A percentile compares a stretch with the other conserved stretches of the same genome.
Conservation (phyloP, 2,329 filamentous ascomycete species). For the Diaporthe batatas region DNA sequence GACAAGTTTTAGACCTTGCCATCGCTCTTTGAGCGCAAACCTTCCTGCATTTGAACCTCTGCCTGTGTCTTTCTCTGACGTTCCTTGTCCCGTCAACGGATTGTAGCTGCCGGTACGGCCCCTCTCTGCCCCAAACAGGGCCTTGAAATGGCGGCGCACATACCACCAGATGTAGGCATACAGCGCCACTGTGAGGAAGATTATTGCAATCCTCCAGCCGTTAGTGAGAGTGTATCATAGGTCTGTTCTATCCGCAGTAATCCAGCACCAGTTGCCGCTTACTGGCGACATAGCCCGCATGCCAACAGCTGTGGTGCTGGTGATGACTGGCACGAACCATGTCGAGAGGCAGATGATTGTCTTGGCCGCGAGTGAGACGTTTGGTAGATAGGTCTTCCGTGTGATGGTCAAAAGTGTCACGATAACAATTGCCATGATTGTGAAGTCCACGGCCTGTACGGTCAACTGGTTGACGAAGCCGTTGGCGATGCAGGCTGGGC, state of each 20-base stretch:
- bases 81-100: background rate
- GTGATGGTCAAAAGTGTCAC: slow-evolving; percentile 45
- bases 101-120: background rate
- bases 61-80: background rate
- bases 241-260: slow-evolving; percentile 51
- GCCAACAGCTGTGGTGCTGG: slow-evolving; percentile 50
- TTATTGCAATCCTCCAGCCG: slow-evolving; percentile 60
- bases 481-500: slow-evolving; percentile 55
- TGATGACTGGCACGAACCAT: slow-evolving; percentile 57
- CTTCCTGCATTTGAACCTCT: no score
- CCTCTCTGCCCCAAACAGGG: slow-evolving; percentile 13
- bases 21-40: no score
- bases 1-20: no score
- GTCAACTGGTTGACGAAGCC: slow-evolving; percentile 60
- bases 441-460: slow-evolving; percentile 58
- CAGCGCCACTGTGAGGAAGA: slow-evolving; percentile 55
- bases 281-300: slow-evolving; percentile 51
- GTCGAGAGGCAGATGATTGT: slow-evolving; percentile 53
- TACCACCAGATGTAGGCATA: slow-evolving; percentile 58
- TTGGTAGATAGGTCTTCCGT: slow-evolving; percentile 50
- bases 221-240: slow-evolving; percentile 59
- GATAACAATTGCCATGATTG: slow-evolving; percentile 59
- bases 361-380: slow-evolving; percentile 48
- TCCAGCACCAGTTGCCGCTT: slow-evolving; percentile 61
- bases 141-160: slow-evolving; percentile 44